Evolutionary conservation across 208 protist species (phyloP).

Genomic region (Acanthamoeba sp.): DNA sequence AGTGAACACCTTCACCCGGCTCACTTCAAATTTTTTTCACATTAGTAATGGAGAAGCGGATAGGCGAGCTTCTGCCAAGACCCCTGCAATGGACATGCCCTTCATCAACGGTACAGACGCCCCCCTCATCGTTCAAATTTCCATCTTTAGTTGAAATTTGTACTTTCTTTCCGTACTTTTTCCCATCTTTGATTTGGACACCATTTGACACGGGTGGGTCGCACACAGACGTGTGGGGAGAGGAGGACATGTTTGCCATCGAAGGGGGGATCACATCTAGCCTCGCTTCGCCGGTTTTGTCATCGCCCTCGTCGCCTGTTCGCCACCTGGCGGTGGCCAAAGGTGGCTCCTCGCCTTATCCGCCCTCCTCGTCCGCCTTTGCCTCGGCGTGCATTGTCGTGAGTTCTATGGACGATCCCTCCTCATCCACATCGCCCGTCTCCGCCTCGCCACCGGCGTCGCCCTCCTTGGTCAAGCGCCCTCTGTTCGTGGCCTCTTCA

Average conservation of each 20-base stretch:
- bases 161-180: too few relatives aligned
- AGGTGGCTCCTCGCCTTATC: neutral
- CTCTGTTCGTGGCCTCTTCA: neutral
- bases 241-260: neutral
- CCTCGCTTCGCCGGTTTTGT: neutral
- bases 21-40: neutral
- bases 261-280: neutral
- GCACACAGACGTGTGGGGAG: neutral
- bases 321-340: neutral
- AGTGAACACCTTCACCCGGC: too few relatives aligned
- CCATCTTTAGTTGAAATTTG: neutral
- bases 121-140: neutral
- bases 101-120: neutral
- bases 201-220: too few relatives aligned
- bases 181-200: neutral
- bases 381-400: neutral
- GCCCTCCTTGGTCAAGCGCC: neutral
- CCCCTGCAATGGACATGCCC: neutral
- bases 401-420: neutral
- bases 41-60: neutral
- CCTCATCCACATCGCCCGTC: neutral
- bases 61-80: neutral
- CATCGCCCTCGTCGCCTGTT: neutral
- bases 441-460: constrained; percentile 2
- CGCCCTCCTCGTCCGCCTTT: neutral